phyloP scores from a whole-genome alignment of 192 early-diverging fungal species.

The Umbelopsis sp. region DNA sequence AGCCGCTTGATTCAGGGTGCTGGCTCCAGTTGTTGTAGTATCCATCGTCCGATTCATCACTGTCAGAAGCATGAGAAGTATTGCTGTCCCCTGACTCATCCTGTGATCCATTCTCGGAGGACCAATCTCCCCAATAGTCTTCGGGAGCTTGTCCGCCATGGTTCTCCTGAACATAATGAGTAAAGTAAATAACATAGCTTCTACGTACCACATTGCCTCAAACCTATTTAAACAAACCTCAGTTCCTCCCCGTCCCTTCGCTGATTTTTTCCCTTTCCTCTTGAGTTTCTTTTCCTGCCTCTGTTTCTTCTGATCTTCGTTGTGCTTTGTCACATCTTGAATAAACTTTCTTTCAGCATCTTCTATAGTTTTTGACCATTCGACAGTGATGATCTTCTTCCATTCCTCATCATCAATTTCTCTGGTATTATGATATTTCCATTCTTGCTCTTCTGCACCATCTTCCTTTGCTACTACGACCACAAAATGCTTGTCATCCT shows the following conservation, averaged over 20 bases:
- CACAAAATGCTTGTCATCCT: conserved; percentile 27
- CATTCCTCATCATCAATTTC: conserved; percentile 35
- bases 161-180: background rate
- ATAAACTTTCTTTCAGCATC: conserved; percentile 41
- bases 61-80: background rate
- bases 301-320: conserved; percentile 25
- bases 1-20: conserved; percentile 29
- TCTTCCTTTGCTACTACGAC: conserved; percentile 41
- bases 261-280: conserved; percentile 4
- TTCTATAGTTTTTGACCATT: conserved; percentile 38
- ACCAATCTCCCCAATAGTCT: conserved; percentile 48
- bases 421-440: conserved; percentile 45
- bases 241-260: background rate
- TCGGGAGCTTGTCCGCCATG: conserved; percentile 27
- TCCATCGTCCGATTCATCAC: conserved; percentile 37
- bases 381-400: conserved; percentile 23
- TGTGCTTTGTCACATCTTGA: conserved; percentile 18
- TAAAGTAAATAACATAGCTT: background rate
- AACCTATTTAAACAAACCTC: conserved; percentile 6
- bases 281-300: conserved; percentile 8
- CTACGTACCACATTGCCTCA: background rate
- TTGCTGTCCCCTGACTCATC: conserved; percentile 15
- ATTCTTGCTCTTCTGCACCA: conserved; percentile 33
- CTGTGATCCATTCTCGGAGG: conserved; percentile 26
- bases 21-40: conserved; percentile 41